A percentile compares a stretch with the other conserved stretches of the same genome.
Evolutionary conservation across 73 alveolate genomes (phyloP).

Genomic region (Effrenium voratum): DNA sequence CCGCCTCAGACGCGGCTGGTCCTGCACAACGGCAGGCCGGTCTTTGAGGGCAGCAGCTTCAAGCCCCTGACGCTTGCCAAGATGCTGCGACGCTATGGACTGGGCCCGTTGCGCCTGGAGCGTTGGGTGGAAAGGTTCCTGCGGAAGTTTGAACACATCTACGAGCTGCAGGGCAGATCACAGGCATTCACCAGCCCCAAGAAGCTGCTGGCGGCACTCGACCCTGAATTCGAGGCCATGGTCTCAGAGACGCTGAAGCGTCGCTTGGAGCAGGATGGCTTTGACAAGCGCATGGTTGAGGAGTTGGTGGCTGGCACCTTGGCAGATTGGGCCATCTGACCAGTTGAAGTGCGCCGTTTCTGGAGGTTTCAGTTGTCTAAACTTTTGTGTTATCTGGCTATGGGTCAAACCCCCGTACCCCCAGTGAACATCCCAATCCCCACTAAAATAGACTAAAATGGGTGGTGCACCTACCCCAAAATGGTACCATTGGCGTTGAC

Average conservation of each 20-base stretch:
- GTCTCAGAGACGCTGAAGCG: not conserved
- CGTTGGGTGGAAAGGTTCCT: slow-evolving; percentile 28
- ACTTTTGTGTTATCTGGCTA: too few species aligned
- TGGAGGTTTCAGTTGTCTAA: too few species aligned
- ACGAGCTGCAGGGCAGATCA: not conserved
- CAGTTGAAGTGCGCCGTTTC: too few species aligned
- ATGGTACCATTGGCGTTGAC: too few species aligned
- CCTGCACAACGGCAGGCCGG: slow-evolving; percentile 37
- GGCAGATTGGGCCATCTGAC: too few species aligned
- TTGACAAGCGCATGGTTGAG: not conserved
- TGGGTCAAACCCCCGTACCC: too few species aligned
- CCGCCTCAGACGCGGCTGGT: slow-evolving; percentile 13
- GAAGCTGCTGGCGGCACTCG: slow-evolving; percentile 24
- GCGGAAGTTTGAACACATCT: not conserved
- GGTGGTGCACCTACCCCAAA: too few species aligned
- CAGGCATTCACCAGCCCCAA: not conserved
- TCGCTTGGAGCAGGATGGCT: slow-evolving; percentile 23
- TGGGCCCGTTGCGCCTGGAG: slow-evolving; percentile 4
- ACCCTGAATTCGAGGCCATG: not conserved
- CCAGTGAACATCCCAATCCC: too few species aligned
- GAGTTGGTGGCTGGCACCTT: slow-evolving; percentile 30
- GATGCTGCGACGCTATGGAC: slow-evolving; percentile 39
- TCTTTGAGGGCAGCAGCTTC: not conserved
- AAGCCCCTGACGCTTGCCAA: not conserved
- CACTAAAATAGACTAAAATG: too few species aligned